phyloP scores from a whole-genome alignment of 129 eudicot species.

The Flaveria robusta region DNA sequence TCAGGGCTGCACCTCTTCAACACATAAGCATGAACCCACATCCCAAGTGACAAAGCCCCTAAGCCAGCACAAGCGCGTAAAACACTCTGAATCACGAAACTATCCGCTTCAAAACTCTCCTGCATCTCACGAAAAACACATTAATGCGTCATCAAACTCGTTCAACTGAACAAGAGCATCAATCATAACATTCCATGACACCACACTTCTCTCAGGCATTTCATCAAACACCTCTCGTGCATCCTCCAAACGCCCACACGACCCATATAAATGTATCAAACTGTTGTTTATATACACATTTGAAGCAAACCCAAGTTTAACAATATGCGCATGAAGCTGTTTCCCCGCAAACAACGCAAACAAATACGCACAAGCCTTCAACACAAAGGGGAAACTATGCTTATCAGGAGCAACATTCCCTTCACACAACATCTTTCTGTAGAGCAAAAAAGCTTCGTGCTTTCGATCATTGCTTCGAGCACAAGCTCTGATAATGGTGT shows the following conservation, averaged over 20 bases:
- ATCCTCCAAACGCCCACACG: constrained; percentile 60
- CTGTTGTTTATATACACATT: constrained; percentile 78
- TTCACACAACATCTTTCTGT: constrained; percentile 42
- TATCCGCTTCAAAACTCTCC: constrained; percentile 53
- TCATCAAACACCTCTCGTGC: constrained; percentile 63
- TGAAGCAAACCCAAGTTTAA: constrained; percentile 61
- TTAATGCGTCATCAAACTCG: constrained; percentile 66
- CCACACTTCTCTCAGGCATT: constrained; percentile 72
- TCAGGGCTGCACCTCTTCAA: constrained; percentile 37
- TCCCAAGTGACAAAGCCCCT: constrained; percentile 77
- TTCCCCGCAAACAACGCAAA: constrained; percentile 56
- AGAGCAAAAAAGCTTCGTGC: constrained; percentile 49
- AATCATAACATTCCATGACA: constrained; percentile 82
- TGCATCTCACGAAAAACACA: constrained; percentile 61
- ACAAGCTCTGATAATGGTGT: constrained; percentile 72
- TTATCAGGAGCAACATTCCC: constrained; percentile 56
- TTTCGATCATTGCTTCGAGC: constrained; percentile 50
- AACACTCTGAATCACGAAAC: constrained; percentile 66
- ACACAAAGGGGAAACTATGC: constrained; percentile 75
- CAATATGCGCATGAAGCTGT: constrained; percentile 56
- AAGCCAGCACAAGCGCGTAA: constrained; percentile 72
- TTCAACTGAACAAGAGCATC: constrained; percentile 66
- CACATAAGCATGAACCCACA: constrained; percentile 84
- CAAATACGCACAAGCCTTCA: constrained; percentile 76
- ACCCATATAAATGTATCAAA: constrained; percentile 75